phyloP scores from a whole-genome alignment of 768 basidiomycete species.

The Ramaria sp. region DNA sequence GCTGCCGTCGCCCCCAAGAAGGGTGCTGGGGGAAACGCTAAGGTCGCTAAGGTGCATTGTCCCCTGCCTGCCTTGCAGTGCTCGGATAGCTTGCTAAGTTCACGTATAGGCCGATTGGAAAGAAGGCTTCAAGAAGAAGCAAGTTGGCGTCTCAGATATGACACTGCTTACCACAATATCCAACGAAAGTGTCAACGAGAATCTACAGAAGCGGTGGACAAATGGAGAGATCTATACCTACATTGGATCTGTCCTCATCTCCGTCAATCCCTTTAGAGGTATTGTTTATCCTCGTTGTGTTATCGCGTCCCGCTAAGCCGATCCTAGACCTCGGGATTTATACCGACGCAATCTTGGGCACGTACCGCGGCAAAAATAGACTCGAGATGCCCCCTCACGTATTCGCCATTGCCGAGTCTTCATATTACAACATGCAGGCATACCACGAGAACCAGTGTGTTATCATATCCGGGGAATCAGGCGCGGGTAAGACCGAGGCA shows the following conservation, averaged over 20 bases:
- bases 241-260: constrained; percentile 95
- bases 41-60: constrained; percentile 62
- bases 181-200: constrained; percentile 96
- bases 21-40: constrained; percentile 32
- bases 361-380: constrained; percentile 93
- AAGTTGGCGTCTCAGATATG: constrained; percentile 98
- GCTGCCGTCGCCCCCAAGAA: constrained; percentile 55
- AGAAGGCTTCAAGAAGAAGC: constrained; percentile 99
- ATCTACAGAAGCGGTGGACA: constrained; percentile 92
- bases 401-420: constrained; percentile 91
- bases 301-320: background rate
- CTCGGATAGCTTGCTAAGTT: background rate
- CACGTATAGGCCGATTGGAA: constrained; percentile 88
- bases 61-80: background rate
- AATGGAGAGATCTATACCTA: constrained; percentile 98
- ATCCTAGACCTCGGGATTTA: constrained; percentile 89
- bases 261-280: constrained; percentile 99
- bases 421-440: constrained; percentile 99
- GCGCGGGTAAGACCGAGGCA: constrained; percentile 98
- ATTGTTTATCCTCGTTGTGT: constrained; percentile 10
- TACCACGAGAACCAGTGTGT: constrained; percentile 99
- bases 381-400: constrained; percentile 98
- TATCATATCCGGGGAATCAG: constrained; percentile 98
- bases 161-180: constrained; percentile 93
- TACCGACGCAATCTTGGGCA: constrained; percentile 75